Evolutionary conservation across 495 filamentous ascomycete genomes (phyloP), one percentile per base, ranked within the genome.

Genomic region (Aspergillus baeticus): DNA sequence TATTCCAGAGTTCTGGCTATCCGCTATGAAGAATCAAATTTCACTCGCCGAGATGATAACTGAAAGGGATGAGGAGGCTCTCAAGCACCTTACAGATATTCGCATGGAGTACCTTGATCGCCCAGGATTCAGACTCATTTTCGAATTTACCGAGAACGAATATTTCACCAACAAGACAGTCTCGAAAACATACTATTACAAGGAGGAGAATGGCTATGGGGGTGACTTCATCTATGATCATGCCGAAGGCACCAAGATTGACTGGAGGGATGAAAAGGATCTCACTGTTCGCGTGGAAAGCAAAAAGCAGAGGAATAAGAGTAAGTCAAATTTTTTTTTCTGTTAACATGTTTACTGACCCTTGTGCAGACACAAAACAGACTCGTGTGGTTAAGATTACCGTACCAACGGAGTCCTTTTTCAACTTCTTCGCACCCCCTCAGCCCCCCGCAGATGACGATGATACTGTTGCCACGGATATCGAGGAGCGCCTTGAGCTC

Each of bases 221-320:
- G 94, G 94, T 59, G 94, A 99, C 70, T 99, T 98, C 78, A 98
- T 99, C 74, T 99, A 99, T 71, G 94, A 99, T 70, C 95, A 98
- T 69, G 94, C 94, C 58, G 92, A 98, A 71, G 94, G 95, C 51
- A 88, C 96, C 69, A 93, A 93, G 81, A 96, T 99, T 67, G 87
- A 96, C 64, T 99, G 94, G 94, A 97, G 96, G 79, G 69, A 82
- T 15, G 88, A 87, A 61, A 88, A 96, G 70, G 94, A 99, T 66
- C 81, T 98, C 59, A 99, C 94, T 37, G 88, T 97, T 49, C 86
- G 89, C 61, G 77, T 97, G n/a, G 94, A 99, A 81, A 94, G 90
- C 79, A 98, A 98, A 82, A 99, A 98, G 78, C 95, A 99, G 75
- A 84, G 95, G 13, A 98, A 99, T 74, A 99, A 98, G 82, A 99